phyloP scores from a whole-genome alignment of 108 stramenopile species.

The Cyclostephanos invisitatus region DNA sequence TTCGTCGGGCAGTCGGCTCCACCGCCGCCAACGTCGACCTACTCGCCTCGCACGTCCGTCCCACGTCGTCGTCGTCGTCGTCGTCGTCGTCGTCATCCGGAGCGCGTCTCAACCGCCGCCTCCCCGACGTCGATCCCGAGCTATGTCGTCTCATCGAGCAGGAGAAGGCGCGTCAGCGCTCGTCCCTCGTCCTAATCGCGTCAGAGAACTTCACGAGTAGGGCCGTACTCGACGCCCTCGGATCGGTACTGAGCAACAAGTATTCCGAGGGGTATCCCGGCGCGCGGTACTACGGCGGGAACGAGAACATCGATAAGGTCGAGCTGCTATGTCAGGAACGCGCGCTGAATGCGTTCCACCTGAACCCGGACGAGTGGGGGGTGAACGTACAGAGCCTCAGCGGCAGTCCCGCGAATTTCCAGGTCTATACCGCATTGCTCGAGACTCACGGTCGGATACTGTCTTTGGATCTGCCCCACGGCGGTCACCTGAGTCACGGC shows the following conservation, averaged over 20 bases:
- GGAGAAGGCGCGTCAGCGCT: constrained; percentile 93
- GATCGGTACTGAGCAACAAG: constrained; percentile 98
- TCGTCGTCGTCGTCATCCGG: constrained; percentile 66
- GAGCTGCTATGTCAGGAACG: constrained; percentile 96
- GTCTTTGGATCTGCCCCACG: constrained; percentile 97
- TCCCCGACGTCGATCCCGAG: constrained; percentile 92
- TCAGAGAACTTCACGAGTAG: constrained; percentile 95
- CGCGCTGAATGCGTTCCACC: constrained; percentile 93
- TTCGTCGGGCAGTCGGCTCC: constrained; percentile 28
- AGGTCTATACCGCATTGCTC: constrained; percentile 98
- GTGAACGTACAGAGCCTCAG: constrained; percentile 95
- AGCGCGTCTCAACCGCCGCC: constrained; percentile 74
- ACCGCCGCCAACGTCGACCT: background rate
- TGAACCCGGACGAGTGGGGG: constrained; percentile 93
- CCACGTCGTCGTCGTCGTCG: constrained; percentile 11
- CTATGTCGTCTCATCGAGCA: constrained; percentile 90
- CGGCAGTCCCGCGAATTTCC: constrained; percentile 99
- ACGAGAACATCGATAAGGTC: constrained; percentile 97
- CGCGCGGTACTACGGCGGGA: constrained; percentile 95
- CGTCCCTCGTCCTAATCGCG: constrained; percentile 91
- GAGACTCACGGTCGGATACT: constrained; percentile 99
- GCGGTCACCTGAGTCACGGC: constrained; percentile 97
- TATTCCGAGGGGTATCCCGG: constrained; percentile 95
- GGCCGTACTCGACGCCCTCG: constrained; percentile 96
- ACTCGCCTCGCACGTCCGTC: background rate